These are phyloP conservation scores for Tieghemostelium lacteum DNA, from an alignment of 78 protist species.

Conservation along the genomic window DNA sequence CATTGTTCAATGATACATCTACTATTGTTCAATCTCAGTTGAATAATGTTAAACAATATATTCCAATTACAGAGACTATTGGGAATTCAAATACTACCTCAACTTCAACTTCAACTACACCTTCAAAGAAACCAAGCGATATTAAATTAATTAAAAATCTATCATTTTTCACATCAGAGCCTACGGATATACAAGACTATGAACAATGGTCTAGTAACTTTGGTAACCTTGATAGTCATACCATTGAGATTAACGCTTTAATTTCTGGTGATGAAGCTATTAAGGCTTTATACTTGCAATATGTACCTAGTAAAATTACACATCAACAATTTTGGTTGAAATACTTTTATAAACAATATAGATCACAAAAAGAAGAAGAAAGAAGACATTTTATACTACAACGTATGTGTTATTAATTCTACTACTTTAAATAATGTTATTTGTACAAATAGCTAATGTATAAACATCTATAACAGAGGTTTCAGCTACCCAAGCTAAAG, in stretches of 20 bases:
- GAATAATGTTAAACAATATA: slow-evolving; percentile 36
- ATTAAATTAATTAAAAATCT: slow-evolving; percentile 22
- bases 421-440: not conserved
- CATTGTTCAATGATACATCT: slow-evolving; percentile 24
- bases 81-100: not conserved
- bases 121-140: slow-evolving; percentile 20
- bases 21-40: slow-evolving; percentile 10
- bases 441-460: not conserved
- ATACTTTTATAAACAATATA: slow-evolving; percentile 76
- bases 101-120: not conserved
- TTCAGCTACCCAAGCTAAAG: slow-evolving; percentile 33
- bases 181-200: slow-evolving; percentile 47
- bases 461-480: not conserved
- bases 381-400: slow-evolving; percentile 59
- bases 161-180: slow-evolving; percentile 53
- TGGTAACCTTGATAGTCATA: slow-evolving; percentile 16
- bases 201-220: slow-evolving; percentile 52
- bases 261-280: slow-evolving; percentile 59
- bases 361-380: slow-evolving; percentile 69
- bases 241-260: slow-evolving; percentile 21
- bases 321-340: slow-evolving; percentile 71
- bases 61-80: not conserved
- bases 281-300: slow-evolving; percentile 8
- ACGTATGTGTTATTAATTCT: slow-evolving; percentile 4
- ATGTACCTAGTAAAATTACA: slow-evolving; percentile 59